These are phyloP conservation scores for Gossypium armourianum DNA, from an alignment of 441 rosid species.

Conservation along the genomic window DNA sequence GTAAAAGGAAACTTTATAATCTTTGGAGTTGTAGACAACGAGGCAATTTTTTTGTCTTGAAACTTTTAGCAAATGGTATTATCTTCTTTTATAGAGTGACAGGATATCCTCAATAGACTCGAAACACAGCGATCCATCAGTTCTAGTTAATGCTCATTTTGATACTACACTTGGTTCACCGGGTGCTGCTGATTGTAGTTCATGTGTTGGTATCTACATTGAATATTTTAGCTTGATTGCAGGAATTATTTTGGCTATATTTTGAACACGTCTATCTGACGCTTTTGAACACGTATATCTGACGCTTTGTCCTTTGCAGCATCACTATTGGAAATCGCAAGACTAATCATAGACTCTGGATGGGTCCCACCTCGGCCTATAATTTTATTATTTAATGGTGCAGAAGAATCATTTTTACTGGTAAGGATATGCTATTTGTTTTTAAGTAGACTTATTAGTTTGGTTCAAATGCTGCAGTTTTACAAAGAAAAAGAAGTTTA, in stretches of 20 bases:
- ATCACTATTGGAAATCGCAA: slow-evolving; percentile 78
- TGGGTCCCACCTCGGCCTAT: slow-evolving; percentile 84
- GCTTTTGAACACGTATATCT: not conserved
- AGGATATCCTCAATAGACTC: slow-evolving; percentile 69
- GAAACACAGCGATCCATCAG: slow-evolving; percentile 56
- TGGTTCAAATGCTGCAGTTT: not conserved
- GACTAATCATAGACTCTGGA: slow-evolving; percentile 65
- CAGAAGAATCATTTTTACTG: slow-evolving; percentile 90
- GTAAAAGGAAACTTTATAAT: not conserved
- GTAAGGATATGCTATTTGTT: slow-evolving; percentile 29
- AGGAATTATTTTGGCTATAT: not conserved
- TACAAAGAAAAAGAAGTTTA: not conserved
- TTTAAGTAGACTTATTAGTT: not conserved
- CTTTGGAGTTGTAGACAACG: not conserved
- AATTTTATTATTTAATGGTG: slow-evolving; percentile 89
- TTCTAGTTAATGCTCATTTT: slow-evolving; percentile 86
- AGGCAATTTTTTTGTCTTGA: not conserved
- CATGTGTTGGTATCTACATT: slow-evolving; percentile 76
- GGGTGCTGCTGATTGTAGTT: slow-evolving; percentile 95
- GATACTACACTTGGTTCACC: slow-evolving; percentile 86
- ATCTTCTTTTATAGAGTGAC: slow-evolving; percentile 20
- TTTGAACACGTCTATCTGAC: not conserved
- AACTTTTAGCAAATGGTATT: not conserved
- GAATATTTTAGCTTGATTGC: slow-evolving; percentile 11
- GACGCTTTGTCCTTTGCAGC: slow-evolving; percentile 40